Percentiles rank a stretch among this genome's conserved stretches.
Evolutionary conservation across 768 basidiomycete genomes (phyloP).

Genomic region (Suillus tomentosus): DNA sequence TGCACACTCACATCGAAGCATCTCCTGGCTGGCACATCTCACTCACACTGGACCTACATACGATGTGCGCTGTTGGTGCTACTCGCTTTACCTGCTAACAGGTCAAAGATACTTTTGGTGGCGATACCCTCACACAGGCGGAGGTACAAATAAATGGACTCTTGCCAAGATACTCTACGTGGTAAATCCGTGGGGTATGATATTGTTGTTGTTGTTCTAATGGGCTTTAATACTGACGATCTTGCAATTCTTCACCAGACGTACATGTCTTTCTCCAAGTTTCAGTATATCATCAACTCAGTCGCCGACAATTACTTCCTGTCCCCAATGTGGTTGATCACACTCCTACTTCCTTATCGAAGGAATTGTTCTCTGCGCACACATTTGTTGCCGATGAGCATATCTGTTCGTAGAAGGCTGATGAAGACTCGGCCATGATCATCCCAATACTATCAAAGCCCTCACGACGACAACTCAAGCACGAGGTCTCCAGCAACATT

Average conservation of each 20-base stretch:
- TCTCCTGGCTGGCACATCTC: too few relatives aligned
- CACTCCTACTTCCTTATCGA: not conserved
- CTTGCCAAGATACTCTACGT: too few relatives aligned
- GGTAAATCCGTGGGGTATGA: too few relatives aligned
- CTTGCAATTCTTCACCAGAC: not conserved
- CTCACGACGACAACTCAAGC: not conserved
- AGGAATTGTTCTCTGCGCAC: not conserved
- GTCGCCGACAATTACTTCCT: not conserved
- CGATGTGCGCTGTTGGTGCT: too few relatives aligned
- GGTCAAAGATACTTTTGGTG: too few relatives aligned
- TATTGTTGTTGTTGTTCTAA: too few relatives aligned
- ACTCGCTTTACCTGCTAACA: too few relatives aligned
- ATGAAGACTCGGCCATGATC: not conserved
- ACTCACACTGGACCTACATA: too few relatives aligned
- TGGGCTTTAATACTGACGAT: too few relatives aligned
- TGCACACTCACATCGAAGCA: too few relatives aligned
- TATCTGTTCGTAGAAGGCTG: not conserved
- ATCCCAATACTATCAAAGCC: not conserved
- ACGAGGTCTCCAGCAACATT: not conserved
- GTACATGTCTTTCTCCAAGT: not conserved
- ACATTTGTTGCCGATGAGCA: not conserved
- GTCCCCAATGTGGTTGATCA: not conserved
- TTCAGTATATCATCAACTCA: not conserved
- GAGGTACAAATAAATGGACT: too few relatives aligned
- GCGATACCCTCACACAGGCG: too few relatives aligned